A percentile compares a stretch with the other conserved stretches of the same genome.
These are phyloP conservation scores for Cucurbita maxima DNA, from an alignment of 306 rosid species.

Conservation along the genomic window DNA sequence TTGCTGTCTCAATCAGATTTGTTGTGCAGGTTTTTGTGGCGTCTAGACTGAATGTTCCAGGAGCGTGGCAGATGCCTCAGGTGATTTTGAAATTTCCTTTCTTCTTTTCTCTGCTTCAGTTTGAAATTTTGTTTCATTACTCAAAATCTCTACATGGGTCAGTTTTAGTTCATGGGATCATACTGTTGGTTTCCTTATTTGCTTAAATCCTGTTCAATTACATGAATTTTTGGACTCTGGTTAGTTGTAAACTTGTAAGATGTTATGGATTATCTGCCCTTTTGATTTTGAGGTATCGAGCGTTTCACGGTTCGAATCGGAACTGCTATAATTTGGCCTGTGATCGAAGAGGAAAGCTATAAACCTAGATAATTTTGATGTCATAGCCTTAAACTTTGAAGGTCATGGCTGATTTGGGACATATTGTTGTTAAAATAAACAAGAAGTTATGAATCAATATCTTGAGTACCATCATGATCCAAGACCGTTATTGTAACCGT, in stretches of 20 bases:
- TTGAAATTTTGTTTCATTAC: not conserved
- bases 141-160: not conserved
- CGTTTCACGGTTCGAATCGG: not conserved
- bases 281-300: not conserved
- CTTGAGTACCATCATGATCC: not conserved
- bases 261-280: not conserved
- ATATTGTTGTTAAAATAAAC: not conserved
- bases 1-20: constrained; percentile 6
- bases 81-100: constrained; percentile 20
- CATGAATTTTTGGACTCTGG: not conserved
- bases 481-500: not conserved
- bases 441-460: not conserved
- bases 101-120: not conserved
- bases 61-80: constrained; percentile 99
- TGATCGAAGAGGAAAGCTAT: not conserved
- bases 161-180: not conserved
- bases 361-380: not conserved
- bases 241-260: not conserved
- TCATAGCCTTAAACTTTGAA: not conserved
- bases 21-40: constrained; percentile 67
- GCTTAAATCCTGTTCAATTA: not conserved
- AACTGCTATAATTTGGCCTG: not conserved
- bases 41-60: constrained; percentile 91
- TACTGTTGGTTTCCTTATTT: not conserved
- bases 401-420: not conserved